phyloP scores from a whole-genome alignment of 1,284 basidiomycete genomes.

The Boletus sp. region DNA sequence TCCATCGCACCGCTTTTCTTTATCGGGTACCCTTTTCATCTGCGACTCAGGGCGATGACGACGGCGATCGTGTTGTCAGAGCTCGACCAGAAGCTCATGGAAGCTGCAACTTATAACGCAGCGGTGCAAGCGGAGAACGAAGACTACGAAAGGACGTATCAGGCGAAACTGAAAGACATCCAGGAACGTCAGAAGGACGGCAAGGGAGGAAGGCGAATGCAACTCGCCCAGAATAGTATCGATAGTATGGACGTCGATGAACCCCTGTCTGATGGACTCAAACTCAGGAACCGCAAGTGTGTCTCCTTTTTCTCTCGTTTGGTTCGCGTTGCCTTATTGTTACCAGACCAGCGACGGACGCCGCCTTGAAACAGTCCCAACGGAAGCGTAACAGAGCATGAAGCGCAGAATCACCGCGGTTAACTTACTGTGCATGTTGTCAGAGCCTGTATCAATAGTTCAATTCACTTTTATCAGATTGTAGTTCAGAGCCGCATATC shows the following conservation, averaged over 20 bases:
- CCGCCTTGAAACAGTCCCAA: constrained; percentile 35
- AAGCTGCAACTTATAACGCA: constrained; percentile 32
- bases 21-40: constrained; percentile 1
- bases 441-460: constrained; percentile 17
- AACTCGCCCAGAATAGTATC: constrained; percentile 19
- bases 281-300: constrained; percentile 55
- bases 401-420: background rate
- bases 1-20: background rate
- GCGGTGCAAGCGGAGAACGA: constrained; percentile 32
- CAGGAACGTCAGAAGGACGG: constrained; percentile 49
- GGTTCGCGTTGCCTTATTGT: background rate
- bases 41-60: constrained; percentile 60
- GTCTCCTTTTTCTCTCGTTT: constrained; percentile 22
- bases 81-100: constrained; percentile 47
- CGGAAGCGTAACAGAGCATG: constrained; percentile 47
- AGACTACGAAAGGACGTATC: constrained; percentile 37
- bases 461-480: background rate
- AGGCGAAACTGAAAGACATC: constrained; percentile 40
- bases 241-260: constrained; percentile 56
- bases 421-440: background rate
- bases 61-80: constrained; percentile 61
- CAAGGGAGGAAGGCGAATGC: constrained; percentile 38
- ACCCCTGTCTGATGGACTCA: constrained; percentile 34
- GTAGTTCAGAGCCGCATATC: background rate
- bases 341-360: constrained; percentile 31